Evolutionary conservation across 192 early-diverging fungal species (phyloP).

Genomic region (Coemansia sp.): DNA sequence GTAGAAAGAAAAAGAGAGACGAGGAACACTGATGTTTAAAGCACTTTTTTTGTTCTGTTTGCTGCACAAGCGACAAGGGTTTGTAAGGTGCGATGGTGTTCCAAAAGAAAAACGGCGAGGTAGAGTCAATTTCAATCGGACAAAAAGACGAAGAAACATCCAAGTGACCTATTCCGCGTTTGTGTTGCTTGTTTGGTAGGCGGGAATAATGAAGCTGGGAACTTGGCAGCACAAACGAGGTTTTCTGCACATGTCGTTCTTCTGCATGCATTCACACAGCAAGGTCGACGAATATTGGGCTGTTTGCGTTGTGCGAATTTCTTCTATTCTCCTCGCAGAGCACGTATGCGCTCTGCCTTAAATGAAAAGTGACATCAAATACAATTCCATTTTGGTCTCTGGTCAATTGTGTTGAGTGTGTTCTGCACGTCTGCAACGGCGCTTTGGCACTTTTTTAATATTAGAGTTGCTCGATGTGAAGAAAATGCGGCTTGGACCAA

Average conservation of each 20-base stretch:
- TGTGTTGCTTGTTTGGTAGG: neutral
- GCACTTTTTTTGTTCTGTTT: neutral
- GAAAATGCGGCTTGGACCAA: neutral
- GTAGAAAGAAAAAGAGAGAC: neutral
- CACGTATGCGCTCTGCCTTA: constrained; percentile 1
- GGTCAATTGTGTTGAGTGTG: neutral
- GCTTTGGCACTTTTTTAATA: neutral
- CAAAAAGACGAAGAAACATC: neutral
- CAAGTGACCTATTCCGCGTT: neutral
- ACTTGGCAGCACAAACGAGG: neutral
- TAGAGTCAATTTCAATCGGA: neutral
- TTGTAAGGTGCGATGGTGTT: neutral
- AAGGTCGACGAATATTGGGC: neutral
- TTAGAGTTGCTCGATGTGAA: neutral
- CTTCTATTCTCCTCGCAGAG: neutral
- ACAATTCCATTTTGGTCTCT: neutral
- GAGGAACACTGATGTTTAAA: neutral
- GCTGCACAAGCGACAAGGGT: neutral
- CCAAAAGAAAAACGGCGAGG: neutral
- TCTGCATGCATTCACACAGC: constrained; percentile 14
- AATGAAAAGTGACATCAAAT: constrained; percentile 8
- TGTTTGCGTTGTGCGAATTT: no score
- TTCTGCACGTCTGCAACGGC: neutral
- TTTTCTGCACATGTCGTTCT: constrained; percentile 2
- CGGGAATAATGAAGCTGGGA: constrained; percentile 11